Conservation (phyloP, 2,329 filamentous ascomycete species). For the Fusarium scirpi region DNA sequence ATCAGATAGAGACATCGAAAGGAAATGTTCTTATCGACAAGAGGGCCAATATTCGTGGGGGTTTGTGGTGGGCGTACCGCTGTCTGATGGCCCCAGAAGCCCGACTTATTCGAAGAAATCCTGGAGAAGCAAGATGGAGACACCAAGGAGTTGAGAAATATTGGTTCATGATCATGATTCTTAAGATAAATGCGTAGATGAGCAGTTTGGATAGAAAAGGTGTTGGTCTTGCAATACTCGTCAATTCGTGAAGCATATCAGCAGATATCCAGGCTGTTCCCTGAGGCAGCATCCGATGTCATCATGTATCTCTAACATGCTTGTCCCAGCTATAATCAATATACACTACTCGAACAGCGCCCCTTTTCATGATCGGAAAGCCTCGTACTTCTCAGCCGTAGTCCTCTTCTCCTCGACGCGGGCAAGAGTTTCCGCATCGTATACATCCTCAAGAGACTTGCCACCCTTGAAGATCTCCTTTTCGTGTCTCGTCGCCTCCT, state of each 20-base stretch:
- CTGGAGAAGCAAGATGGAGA: background rate
- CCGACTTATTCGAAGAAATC: background rate
- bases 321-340: background rate
- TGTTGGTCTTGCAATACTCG: background rate
- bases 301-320: conserved; percentile 5
- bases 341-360: background rate
- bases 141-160: background rate
- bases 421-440: conserved; percentile 74
- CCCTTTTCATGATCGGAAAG: conserved; percentile 54
- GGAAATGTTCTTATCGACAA: background rate
- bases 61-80: background rate
- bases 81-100: background rate
- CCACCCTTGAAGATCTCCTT: conserved; percentile 79
- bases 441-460: conserved; percentile 77
- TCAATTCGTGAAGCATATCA: conserved; percentile 12
- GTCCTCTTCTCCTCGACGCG: conserved; percentile 74
- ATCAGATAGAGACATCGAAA: background rate
- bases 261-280: background rate
- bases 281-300: background rate
- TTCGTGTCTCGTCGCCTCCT: conserved; percentile 85
- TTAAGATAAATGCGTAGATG: background rate
- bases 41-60: no score
- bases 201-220: background rate
- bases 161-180: background rate
- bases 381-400: conserved; percentile 74